These are phyloP conservation scores for Cytidiella melzeri DNA, from an alignment of 768 basidiomycete species.

Conservation along the genomic window DNA sequence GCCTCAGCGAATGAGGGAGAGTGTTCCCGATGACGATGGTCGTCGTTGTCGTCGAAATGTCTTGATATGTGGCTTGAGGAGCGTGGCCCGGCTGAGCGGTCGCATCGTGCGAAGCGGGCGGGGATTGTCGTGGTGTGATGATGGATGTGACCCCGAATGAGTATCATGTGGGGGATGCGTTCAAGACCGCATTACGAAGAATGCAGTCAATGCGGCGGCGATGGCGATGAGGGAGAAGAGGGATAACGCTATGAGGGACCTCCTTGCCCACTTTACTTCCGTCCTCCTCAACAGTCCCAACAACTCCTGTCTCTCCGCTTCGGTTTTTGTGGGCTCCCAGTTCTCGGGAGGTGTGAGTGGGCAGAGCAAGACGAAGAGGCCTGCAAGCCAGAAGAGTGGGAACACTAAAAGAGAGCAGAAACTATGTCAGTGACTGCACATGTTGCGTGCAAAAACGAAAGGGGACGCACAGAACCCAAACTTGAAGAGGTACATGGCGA, in stretches of 20 bases:
- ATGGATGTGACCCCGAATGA: too few relatives aligned
- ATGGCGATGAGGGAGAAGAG: constrained; percentile 14
- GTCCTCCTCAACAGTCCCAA: constrained; percentile 27
- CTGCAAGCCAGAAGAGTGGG: constrained; percentile 44
- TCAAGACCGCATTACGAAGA: constrained; percentile 18
- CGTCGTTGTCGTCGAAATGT: not conserved
- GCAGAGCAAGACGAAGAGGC: constrained; percentile 33
- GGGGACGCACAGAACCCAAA: constrained; percentile 40
- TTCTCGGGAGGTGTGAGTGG: constrained; percentile 33
- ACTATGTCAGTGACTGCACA: not conserved
- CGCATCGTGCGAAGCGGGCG: not conserved
- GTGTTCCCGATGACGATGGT: too few relatives aligned
- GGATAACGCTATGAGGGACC: constrained; percentile 28
- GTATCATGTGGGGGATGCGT: too few relatives aligned
- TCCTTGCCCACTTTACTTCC: constrained; percentile 38
- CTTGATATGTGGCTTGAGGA: not conserved
- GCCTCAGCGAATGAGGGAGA: not conserved
- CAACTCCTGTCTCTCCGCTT: constrained; percentile 28
- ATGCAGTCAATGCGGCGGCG: constrained; percentile 11
- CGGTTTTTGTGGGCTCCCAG: constrained; percentile 33
- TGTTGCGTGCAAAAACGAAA: not conserved
- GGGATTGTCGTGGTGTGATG: not conserved
- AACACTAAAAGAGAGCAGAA: constrained; percentile 30
- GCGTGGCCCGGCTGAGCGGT: not conserved
- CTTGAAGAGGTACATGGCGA: constrained; percentile 43